A percentile compares a stretch with the other conserved stretches of the same genome.
These are phyloP conservation scores for Naganishia friedmannii DNA, from an alignment of 768 basidiomycete genomes.

Conservation along the genomic window DNA sequence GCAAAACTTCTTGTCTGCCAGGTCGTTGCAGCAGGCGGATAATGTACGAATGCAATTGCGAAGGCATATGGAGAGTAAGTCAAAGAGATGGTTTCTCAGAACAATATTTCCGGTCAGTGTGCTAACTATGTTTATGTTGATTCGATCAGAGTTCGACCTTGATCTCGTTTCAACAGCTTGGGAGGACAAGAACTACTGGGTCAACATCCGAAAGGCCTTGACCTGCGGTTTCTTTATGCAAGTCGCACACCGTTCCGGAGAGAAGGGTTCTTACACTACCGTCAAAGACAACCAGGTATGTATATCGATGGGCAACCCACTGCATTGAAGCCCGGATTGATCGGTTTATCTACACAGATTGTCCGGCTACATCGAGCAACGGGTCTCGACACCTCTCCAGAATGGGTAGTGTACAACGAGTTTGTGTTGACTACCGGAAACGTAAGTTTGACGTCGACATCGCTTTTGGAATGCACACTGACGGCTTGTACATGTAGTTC, in stretches of 20 bases:
- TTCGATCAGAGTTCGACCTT: conserved; percentile 61
- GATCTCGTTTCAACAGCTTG: conserved; percentile 64
- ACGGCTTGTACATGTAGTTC: conserved; percentile 54
- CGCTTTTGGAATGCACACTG: not conserved
- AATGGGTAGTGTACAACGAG: conserved; percentile 91
- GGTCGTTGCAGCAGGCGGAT: conserved; percentile 83
- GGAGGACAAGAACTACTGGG: conserved; percentile 69
- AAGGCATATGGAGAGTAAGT: conserved; percentile 74
- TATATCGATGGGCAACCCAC: conserved; percentile 47
- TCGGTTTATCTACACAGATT: conserved; percentile 53
- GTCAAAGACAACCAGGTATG: conserved; percentile 86
- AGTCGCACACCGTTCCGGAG: conserved; percentile 88
- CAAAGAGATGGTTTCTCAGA: too few species aligned
- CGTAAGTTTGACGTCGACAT: conserved; percentile 38
- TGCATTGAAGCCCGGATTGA: conserved; percentile 33
- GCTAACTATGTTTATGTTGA: not conserved
- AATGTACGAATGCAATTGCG: conserved; percentile 87
- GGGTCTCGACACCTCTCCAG: conserved; percentile 78
- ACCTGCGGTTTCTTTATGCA: conserved; percentile 98
- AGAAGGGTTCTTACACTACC: conserved; percentile 78
- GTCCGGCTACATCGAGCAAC: conserved; percentile 81
- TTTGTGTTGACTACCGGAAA: conserved; percentile 80
- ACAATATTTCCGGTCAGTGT: not conserved
- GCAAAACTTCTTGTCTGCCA: conserved; percentile 78
- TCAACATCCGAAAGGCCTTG: conserved; percentile 74